Percentiles rank a stretch among this genome's conserved stretches.
Conservation (phyloP, 2,329 filamentous ascomycete species). For the Exophiala sp. region DNA sequence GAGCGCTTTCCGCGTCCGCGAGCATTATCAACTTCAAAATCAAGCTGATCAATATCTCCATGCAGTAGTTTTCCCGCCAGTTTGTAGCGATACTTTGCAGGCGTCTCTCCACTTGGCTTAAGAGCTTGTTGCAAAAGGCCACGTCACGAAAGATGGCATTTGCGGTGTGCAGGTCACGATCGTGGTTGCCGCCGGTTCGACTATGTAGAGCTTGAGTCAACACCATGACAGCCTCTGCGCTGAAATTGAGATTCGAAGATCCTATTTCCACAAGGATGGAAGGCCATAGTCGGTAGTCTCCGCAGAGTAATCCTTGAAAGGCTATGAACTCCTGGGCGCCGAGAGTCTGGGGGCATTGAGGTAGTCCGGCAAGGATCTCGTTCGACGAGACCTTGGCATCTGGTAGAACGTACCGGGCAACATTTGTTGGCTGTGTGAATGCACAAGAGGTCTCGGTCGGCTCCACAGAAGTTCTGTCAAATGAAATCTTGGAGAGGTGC, state of each 20-base stretch:
- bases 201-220: conserved; percentile 52
- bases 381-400: conserved; percentile 48
- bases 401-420: conserved; percentile 28
- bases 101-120: conserved; percentile 45
- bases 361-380: conserved; percentile 44
- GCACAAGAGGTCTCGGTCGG: not conserved
- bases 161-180: conserved; percentile 34
- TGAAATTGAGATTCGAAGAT: conserved; percentile 58
- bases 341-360: conserved; percentile 46
- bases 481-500: conserved; percentile 29
- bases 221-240: conserved; percentile 48
- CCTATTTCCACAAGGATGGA: conserved; percentile 51
- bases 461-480: not conserved
- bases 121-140: conserved; percentile 1
- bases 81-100: conserved; percentile 50
- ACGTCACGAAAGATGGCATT: conserved; percentile 5
- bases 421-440: not conserved
- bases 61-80: conserved; percentile 57
- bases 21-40: conserved; percentile 44
- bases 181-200: conserved; percentile 45
- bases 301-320: conserved; percentile 44
- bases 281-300: conserved; percentile 46
- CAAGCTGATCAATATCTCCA: conserved; percentile 57
- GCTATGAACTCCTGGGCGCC: conserved; percentile 49
- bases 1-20: conserved; percentile 43